Percentiles rank a stretch among this genome's conserved stretches.
phyloP scores from a whole-genome alignment of 768 basidiomycete species.

The Amanita thiersii region DNA sequence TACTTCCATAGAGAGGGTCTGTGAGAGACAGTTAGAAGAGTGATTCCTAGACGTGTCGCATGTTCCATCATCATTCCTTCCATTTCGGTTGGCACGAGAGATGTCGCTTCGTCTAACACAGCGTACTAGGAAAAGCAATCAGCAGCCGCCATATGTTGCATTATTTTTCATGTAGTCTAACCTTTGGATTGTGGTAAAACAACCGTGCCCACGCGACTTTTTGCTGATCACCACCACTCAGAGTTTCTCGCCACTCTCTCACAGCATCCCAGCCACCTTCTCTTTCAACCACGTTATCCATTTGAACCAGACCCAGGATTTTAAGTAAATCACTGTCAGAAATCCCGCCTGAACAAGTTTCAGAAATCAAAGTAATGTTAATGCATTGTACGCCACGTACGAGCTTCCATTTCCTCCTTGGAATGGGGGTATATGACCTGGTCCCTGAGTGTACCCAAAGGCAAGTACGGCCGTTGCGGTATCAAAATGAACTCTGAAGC shows the following conservation, averaged over 20 bases:
- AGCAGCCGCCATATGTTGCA: no score
- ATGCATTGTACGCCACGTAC: slow-evolving; percentile 31
- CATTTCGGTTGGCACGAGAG: slow-evolving; percentile 85
- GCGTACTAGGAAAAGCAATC: slow-evolving; percentile 57
- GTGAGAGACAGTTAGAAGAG: slow-evolving; percentile 91
- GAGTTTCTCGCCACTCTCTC: slow-evolving; percentile 89
- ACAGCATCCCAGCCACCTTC: slow-evolving; percentile 93
- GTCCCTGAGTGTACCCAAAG: slow-evolving; percentile 86
- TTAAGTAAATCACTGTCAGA: slow-evolving; percentile 67
- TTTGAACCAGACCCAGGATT: slow-evolving; percentile 73
- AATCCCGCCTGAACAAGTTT: slow-evolving; percentile 41
- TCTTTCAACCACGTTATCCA: slow-evolving; percentile 80
- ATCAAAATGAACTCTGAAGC: slow-evolving; percentile 89
- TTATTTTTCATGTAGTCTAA: slow-evolving; percentile 23
- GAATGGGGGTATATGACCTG: slow-evolving; percentile 96
- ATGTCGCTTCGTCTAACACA: slow-evolving; percentile 94
- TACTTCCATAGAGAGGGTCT: slow-evolving; percentile 92
- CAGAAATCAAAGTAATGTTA: slow-evolving; percentile 4
- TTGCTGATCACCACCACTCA: slow-evolving; percentile 95
- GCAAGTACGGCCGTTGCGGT: slow-evolving; percentile 94
- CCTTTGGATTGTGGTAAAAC: slow-evolving; percentile 94
- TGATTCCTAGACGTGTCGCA: slow-evolving; percentile 81
- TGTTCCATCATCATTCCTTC: slow-evolving; percentile 95
- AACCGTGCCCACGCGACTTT: slow-evolving; percentile 95
- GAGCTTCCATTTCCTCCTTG: slow-evolving; percentile 65